Evolutionary conservation across 495 filamentous ascomycete species (phyloP).

Genomic region (Acidomyces sp.): DNA sequence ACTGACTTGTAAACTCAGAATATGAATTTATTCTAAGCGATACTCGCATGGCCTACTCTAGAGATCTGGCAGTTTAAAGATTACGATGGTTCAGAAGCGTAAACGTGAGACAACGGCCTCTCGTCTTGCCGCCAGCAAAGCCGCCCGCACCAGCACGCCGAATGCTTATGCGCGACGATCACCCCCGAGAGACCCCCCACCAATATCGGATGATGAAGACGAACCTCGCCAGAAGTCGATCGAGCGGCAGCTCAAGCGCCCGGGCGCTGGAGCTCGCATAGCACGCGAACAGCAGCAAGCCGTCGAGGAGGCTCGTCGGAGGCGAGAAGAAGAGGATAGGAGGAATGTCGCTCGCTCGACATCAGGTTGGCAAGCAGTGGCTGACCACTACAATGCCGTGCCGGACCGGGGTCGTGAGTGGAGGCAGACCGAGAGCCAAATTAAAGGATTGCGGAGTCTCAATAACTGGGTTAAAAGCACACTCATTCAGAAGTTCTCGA

Average conservation of each 20-base stretch:
- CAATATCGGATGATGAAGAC: slow-evolving; percentile 12
- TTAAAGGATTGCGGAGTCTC: slow-evolving; percentile 85
- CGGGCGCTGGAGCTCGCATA: slow-evolving; percentile 69
- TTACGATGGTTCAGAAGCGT: slow-evolving; percentile 14
- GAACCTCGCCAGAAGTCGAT: slow-evolving; percentile 13
- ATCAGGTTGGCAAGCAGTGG: slow-evolving; percentile 51
- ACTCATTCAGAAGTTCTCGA: slow-evolving; percentile 91
- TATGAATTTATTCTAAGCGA: too few species aligned
- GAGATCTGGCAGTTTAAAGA: too few species aligned
- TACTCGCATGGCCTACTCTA: too few species aligned
- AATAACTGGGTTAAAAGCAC: slow-evolving; percentile 99
- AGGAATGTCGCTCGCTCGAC: slow-evolving; percentile 25
- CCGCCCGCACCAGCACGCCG: slow-evolving; percentile 10
- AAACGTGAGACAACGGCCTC: slow-evolving; percentile 13
- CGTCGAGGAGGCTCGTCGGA: slow-evolving; percentile 50
- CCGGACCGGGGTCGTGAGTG: slow-evolving; percentile 84
- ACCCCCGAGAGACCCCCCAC: slow-evolving; percentile 18
- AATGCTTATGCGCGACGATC: slow-evolving; percentile 20
- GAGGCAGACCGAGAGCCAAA: slow-evolving; percentile 82
- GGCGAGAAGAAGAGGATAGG: slow-evolving; percentile 40
- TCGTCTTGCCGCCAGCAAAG: slow-evolving; percentile 6
- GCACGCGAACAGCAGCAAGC: slow-evolving; percentile 51
- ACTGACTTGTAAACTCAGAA: too few species aligned
- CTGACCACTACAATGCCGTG: slow-evolving; percentile 92
- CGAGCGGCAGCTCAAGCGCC: slow-evolving; percentile 68